Conservation (phyloP, 2,329 filamentous ascomycete genomes). For the Pestalotiopsis sp. region DNA sequence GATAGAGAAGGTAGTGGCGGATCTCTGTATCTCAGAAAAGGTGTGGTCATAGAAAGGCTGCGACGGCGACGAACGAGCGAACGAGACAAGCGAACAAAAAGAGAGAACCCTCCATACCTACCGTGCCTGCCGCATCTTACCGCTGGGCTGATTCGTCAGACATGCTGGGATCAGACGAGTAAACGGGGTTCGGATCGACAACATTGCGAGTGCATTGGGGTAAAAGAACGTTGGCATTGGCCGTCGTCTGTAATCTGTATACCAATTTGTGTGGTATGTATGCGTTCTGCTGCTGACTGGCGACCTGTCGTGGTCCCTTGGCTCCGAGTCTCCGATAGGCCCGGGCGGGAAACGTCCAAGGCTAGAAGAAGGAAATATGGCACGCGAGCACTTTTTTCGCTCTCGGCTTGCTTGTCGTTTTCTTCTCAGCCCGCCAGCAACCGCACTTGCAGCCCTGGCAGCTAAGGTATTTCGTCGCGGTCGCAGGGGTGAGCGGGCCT, state of each 20-base stretch:
- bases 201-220: not conserved
- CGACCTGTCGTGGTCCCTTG: not conserved
- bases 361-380: constrained; percentile 5
- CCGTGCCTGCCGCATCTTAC: not conserved
- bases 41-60: not conserved
- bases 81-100: not conserved
- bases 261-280: not conserved
- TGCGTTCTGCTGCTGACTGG: not conserved
- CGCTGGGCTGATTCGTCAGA: too few species aligned
- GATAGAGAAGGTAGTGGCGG: constrained; percentile 7
- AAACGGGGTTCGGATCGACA: not conserved
- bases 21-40: not conserved
- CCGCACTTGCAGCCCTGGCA: not conserved
- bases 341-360: not conserved
- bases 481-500: not conserved
- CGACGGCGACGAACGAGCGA: too few species aligned
- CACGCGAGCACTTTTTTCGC: constrained; percentile 3
- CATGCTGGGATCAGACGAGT: not conserved
- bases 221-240: not conserved
- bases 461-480: not conserved
- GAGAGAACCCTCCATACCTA: not conserved
- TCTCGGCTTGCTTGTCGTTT: not conserved
- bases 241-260: not conserved
- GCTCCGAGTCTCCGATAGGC: not conserved
- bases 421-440: not conserved